phyloP scores from a whole-genome alignment of 345 rosid species.

The Laguncularia racemosa region DNA sequence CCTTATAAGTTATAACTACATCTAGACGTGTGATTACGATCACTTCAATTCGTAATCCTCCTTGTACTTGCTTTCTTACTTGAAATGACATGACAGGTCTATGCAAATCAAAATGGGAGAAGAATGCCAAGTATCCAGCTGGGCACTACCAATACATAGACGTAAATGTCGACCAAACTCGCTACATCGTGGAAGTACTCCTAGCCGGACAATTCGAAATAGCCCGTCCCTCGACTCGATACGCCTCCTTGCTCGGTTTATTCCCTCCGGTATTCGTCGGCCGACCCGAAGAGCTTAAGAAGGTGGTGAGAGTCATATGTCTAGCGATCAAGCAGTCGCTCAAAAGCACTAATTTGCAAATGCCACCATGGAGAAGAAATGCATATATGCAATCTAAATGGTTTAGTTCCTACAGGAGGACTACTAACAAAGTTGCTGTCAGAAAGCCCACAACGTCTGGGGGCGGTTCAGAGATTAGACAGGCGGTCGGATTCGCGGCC shows the following conservation, averaged over 20 bases:
- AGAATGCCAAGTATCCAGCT: slow-evolving; percentile 37
- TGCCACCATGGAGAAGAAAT: slow-evolving; percentile 87
- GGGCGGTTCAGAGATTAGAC: slow-evolving; percentile 3
- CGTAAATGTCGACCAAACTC: slow-evolving; percentile 18
- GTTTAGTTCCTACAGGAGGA: slow-evolving; percentile 62
- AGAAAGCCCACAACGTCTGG: background rate
- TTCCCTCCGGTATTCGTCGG: slow-evolving; percentile 47
- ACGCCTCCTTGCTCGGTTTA: slow-evolving; percentile 29
- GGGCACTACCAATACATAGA: slow-evolving; percentile 68
- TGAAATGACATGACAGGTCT: slow-evolving; percentile 33
- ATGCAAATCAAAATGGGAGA: slow-evolving; percentile 89
- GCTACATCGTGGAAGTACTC: slow-evolving; percentile 53
- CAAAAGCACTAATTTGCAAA: slow-evolving; percentile 30
- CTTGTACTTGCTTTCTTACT: too few species aligned
- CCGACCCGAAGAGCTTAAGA: slow-evolving; percentile 46
- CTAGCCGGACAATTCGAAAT: slow-evolving; percentile 51
- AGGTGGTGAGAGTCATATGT: slow-evolving; percentile 63
- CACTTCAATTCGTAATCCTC: too few species aligned
- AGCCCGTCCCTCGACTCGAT: slow-evolving; percentile 49
- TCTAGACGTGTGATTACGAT: too few species aligned
- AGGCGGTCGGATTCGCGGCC: slow-evolving; percentile 20
- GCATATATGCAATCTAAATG: slow-evolving; percentile 78
- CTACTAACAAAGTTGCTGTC: slow-evolving; percentile 28
- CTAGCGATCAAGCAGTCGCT: slow-evolving; percentile 44
- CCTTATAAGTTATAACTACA: too few species aligned